Base-by-base conservation (phyloP, 768 basidiomycete species). In the Hygrophorus pudorinus region DNA sequence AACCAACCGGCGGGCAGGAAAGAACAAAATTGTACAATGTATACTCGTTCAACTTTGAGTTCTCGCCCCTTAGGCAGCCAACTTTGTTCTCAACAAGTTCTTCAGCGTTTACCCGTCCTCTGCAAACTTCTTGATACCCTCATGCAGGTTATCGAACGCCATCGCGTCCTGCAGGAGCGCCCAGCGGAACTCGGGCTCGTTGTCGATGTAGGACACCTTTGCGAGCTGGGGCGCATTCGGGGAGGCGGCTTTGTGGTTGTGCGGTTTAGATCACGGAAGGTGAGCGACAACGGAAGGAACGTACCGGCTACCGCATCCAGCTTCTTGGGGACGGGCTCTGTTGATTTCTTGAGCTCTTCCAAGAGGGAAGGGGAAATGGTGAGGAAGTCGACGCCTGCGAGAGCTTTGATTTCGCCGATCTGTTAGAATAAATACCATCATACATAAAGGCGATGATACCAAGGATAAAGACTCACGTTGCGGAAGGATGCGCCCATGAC, bases 401-500 rank as follows among this genome's bases (percentile, higher is more conserved):
- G 79, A 2, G 86, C 77, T 64, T 80, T 88, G 71, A 98, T 96
- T 71, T 98, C 96, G 56, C 88, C 87, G 45, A 66, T 64, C 89
- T 92, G 51, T 28, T 34, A 29, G 34, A 49, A 24, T 21, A 30
- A 36, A 41, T 10, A 42, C 39, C 40, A 41, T 53, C 41, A 44
- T 45, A 21, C 13, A 39, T 34, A 12, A 21, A 44, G 30, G 17
- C 46, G 18, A 42, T 35, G 53, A 41, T 27, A 17, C 36, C 4
- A 5, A 38, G 31, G 10, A 4, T 9, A 30, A 41, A 11, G 21
- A 34, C 16, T 24, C 54, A 92, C 83, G 73, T 97, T 98, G 62
- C 96, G 87, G 92, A 99, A 97, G 27, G 91, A 94, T 48, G 96
- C 96, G 61, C 94, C 96, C 96, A 98, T 97, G 64, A 98, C 94